These are phyloP conservation scores for Exsudoporus frostii DNA, from an alignment of 768 basidiomycete genomes.

Conservation along the genomic window DNA sequence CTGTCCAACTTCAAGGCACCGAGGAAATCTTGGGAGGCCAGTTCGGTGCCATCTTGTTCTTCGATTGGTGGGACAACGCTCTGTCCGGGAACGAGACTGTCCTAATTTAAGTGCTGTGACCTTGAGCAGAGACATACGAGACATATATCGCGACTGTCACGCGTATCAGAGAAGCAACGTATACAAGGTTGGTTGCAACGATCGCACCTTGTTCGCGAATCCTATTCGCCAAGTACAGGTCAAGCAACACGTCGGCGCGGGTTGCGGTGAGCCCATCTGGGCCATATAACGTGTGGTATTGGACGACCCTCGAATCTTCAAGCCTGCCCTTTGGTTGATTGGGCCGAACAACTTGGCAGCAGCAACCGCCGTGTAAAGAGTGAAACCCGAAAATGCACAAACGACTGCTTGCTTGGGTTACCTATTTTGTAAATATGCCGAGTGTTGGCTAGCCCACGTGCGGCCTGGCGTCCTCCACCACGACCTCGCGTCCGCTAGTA, in stretches of 20 bases:
- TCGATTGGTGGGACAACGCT: not conserved
- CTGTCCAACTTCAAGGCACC: not conserved
- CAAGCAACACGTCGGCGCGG: not conserved
- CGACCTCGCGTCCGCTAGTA: conserved; percentile 4
- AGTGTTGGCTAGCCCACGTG: conserved; percentile 22
- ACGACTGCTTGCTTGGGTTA: not conserved
- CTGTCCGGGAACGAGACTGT: too few species aligned
- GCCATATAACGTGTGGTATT: not conserved
- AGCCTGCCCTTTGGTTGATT: not conserved
- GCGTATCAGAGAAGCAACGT: too few species aligned
- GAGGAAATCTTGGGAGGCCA: not conserved
- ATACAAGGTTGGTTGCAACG: too few species aligned
- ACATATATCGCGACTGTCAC: not conserved
- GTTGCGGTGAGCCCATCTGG: not conserved
- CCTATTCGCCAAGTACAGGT: not conserved
- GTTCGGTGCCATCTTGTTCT: too few species aligned
- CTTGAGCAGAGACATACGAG: too few species aligned
- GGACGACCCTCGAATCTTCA: too few species aligned
- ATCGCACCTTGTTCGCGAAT: not conserved
- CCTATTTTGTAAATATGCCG: conserved; percentile 15
- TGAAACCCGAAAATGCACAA: not conserved
- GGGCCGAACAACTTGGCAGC: not conserved
- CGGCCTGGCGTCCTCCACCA: conserved; percentile 5
- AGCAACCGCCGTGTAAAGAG: not conserved
- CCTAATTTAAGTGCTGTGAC: not conserved